Evolutionary conservation across 495 filamentous ascomycete species (phyloP).

Genomic region (Parathielavia appendiculata): DNA sequence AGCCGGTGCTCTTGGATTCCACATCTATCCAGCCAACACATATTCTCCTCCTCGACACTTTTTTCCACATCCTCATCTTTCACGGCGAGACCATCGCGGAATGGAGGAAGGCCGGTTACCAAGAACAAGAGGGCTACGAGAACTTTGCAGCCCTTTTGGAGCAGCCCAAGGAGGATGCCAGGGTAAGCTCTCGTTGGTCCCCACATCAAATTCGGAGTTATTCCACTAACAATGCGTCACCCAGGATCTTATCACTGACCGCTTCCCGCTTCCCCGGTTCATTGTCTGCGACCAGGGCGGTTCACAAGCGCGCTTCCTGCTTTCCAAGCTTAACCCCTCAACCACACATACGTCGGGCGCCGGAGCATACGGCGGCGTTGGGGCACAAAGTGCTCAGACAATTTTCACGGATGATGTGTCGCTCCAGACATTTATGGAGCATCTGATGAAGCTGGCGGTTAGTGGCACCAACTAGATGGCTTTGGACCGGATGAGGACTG

Average conservation of each 20-base stretch:
- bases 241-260: slow-evolving; percentile 95
- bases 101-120: slow-evolving; percentile 97
- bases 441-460: slow-evolving; percentile 87
- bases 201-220: neutral
- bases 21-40: slow-evolving; percentile 92
- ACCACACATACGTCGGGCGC: slow-evolving; percentile 90
- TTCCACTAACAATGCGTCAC: slow-evolving; percentile 6
- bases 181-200: slow-evolving; percentile 50
- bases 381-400: slow-evolving; percentile 85
- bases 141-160: slow-evolving; percentile 88
- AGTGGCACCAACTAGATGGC: slow-evolving; percentile 49
- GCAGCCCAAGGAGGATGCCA: slow-evolving; percentile 95
- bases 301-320: slow-evolving; percentile 93
- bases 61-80: slow-evolving; percentile 99
- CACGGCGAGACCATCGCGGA: slow-evolving; percentile 97
- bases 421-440: slow-evolving; percentile 98
- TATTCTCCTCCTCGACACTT: slow-evolving; percentile 92
- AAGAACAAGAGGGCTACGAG: slow-evolving; percentile 97
- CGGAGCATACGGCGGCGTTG: slow-evolving; percentile 77
- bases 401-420: slow-evolving; percentile 99
- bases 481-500: neutral
- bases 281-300: slow-evolving; percentile 98
- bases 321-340: slow-evolving; percentile 96
- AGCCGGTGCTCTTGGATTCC: slow-evolving; percentile 91
- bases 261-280: slow-evolving; percentile 95